Conservation (phyloP, 2,329 filamentous ascomycete genomes). For the Pestalotiopsis sp. region DNA sequence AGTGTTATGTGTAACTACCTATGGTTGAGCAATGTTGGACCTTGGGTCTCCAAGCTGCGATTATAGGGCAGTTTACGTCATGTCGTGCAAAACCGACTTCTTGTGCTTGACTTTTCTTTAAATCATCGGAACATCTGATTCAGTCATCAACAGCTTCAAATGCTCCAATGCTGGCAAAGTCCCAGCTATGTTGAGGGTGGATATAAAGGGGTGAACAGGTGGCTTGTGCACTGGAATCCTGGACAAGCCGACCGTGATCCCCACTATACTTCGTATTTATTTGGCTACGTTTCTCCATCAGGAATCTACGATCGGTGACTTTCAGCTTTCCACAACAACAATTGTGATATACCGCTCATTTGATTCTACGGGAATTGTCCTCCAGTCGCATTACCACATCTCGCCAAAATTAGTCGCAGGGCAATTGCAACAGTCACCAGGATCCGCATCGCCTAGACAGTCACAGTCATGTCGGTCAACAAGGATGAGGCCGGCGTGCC, state of each 20-base stretch:
- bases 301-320: not conserved
- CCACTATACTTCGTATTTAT: not conserved
- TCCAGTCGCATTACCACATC: not conserved
- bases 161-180: too few relatives aligned
- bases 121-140: too few relatives aligned
- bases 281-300: not conserved
- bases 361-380: not conserved
- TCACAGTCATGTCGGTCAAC: conserved; percentile 11
- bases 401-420: not conserved
- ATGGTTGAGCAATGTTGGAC: too few relatives aligned
- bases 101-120: too few relatives aligned
- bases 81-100: too few relatives aligned
- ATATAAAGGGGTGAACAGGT: not conserved
- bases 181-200: too few relatives aligned
- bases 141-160: too few relatives aligned
- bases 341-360: not conserved
- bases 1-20: too few relatives aligned
- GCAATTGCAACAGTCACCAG: not conserved
- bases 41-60: too few relatives aligned
- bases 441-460: not conserved
- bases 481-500: conserved; percentile 23
- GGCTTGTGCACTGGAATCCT: not conserved
- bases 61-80: too few relatives aligned
- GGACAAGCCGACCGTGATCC: not conserved
- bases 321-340: not conserved